Evolutionary conservation across 352 stramenopile genomes (phyloP), one percentile per base, ranked within the genome.

Genomic region (Pythium guiyangense): DNA sequence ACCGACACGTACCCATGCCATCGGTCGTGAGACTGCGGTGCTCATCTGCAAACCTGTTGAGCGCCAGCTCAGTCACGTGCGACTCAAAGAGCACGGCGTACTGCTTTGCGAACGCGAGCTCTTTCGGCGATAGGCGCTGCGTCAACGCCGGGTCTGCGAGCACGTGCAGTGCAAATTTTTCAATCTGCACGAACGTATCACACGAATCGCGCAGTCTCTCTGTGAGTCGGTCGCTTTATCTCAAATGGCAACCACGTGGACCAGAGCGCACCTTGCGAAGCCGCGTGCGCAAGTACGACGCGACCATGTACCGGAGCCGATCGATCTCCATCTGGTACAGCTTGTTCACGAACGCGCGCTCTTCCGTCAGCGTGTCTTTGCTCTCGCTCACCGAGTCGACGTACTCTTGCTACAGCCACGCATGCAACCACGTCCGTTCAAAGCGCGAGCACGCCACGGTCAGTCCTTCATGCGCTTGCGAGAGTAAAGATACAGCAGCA

Each of bases 251-350:
- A 9, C 6, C 31, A 37, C 9, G 4, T 10, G 31, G 14, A n/a
- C n/a, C n/a, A n/a, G n/a, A 9, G 6, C 37, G 27, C 42, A 86
- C 81, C 70, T 94, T 94, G 39, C 62, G 71, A 5, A 94, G 69
- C 5, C 84, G 79, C 15, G 81, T 88, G 37, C 84, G 79, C 22
- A 94, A 60, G 52, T 94, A 94, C 0, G 84, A 92, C 37, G 84
- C 74, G 4, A 94, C 70, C 74, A 90, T 90, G 68, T 89, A 94
- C 40, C 78, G 79, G 34, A 94, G 70, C 17, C 84, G 82, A 44
- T 94, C 84, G 65, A 94, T 94, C 62, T 94, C 84, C 84, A 94
- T 92, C 73, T 87, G 84, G 60, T 94, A 94, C 22, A 94, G 69
- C 54, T 91, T 92, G 67, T 87, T 92, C 37, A 88, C 66, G 56